Base-by-base conservation (phyloP, 1,139 yeast genomes). In the Geotrichum europaeum region DNA sequence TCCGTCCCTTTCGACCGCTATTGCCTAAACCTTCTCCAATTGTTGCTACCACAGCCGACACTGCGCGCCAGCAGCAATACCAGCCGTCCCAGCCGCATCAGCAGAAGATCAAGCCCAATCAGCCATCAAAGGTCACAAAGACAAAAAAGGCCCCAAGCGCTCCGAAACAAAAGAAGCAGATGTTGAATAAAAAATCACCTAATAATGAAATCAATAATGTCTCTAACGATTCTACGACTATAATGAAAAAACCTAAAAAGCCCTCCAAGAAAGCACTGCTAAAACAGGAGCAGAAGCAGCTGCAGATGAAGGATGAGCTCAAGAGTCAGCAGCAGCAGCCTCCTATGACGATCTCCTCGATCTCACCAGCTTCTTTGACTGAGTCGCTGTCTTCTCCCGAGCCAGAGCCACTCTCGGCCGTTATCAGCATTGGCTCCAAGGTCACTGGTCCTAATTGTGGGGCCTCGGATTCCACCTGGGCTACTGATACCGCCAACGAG, bases 1-100 rank as follows among this genome's bases (percentile, higher is more conserved):
- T 73, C 58, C 66, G 75, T 51, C 76, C 76, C 10, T 70, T 72
- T 59, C 68, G 77, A 25, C 76, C 76, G 32, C 62, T 74, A 58
- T 66, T 74, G 57, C 76, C 76, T 40, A 73, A 73, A 59, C 75
- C 53, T 50, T 24, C 53, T 24, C 24, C 53, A 2, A 22, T 32
- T 13, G 53, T 34, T 28, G 30, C 24, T 13, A 43, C 47, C 59
- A 15, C 20, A 18, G 40, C 24, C 20, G 15, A 49, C 20, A 22
- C 4, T 9, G n/a, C 15, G 28, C 53, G 49, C 34, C 18, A 51
- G 32, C 36, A 9, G 13, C 50, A 28, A 25, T n/a, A 6, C 15
- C 32, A 25, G 51, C 50, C 59, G 28, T 34, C 25, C 45, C 51
- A 12, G 49, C 53, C n/a, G 49, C 6, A 15, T 24, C 58, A 18